Evolutionary conservation across 306 rosid genomes (phyloP).

Genomic region (Acacia acuminata): DNA sequence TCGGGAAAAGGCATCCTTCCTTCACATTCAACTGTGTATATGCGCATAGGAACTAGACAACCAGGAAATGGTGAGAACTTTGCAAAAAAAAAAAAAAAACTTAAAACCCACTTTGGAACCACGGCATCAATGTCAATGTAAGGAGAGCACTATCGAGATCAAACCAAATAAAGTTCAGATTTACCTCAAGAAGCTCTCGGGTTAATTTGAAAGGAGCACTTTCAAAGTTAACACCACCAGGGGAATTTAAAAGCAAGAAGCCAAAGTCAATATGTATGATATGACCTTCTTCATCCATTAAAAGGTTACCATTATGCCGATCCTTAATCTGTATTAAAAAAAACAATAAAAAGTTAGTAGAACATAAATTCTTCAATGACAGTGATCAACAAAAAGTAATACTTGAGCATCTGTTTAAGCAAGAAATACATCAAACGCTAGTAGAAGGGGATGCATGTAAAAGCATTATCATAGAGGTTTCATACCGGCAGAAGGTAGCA

Average conservation of each 20-base stretch:
- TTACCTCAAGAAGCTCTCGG: conserved; percentile 95
- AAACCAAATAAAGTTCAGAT: conserved; percentile 19
- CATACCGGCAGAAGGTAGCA: conserved; percentile 95
- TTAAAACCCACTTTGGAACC: too few species aligned
- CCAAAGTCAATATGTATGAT: too few species aligned
- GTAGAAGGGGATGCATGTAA: conserved; percentile 20
- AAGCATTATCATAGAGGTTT: conserved; percentile 16
- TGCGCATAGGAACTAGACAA: too few species aligned
- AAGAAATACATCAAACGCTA: conserved; percentile 13
- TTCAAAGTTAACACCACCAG: too few species aligned
- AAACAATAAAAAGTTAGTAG: conserved; percentile 24
- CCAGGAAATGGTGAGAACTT: too few species aligned
- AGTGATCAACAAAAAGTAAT: conserved; percentile 1
- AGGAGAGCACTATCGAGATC: neutral
- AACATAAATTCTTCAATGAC: conserved; percentile 20
- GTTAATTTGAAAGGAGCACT: too few species aligned
- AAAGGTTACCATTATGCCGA: conserved; percentile 96
- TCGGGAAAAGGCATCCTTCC: too few species aligned
- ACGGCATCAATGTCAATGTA: conserved; percentile 11
- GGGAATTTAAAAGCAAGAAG: too few species aligned
- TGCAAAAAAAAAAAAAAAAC: too few species aligned
- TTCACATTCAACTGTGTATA: too few species aligned
- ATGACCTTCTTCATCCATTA: too few species aligned
- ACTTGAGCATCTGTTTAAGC: conserved; percentile 18
- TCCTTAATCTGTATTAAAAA: conserved; percentile 80